These are phyloP conservation scores for Pythium aristosporum DNA, from an alignment of 352 stramenopile species.

Conservation along the genomic window DNA sequence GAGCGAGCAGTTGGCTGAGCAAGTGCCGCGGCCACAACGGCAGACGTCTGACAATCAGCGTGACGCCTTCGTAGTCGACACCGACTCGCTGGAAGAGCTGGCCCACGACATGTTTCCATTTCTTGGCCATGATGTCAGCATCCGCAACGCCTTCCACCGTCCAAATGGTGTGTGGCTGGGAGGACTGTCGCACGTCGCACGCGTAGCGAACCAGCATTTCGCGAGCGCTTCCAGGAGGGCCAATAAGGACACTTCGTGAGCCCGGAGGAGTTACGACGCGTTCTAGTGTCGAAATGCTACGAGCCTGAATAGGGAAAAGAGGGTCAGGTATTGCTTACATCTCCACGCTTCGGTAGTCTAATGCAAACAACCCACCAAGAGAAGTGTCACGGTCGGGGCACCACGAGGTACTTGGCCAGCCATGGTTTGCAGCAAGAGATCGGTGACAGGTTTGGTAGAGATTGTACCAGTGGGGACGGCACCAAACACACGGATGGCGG, in stretches of 20 bases:
- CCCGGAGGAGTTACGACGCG: constrained; percentile 37
- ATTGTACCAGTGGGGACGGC: background rate
- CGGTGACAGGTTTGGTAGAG: constrained; percentile 9
- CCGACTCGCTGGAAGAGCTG: constrained; percentile 57
- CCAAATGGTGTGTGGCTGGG: constrained; percentile 25
- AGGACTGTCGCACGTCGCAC: constrained; percentile 18
- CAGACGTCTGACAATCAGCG: constrained; percentile 52
- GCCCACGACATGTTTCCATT: constrained; percentile 46
- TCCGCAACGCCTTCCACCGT: constrained; percentile 35
- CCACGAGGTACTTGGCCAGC: constrained; percentile 13
- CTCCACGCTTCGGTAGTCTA: background rate
- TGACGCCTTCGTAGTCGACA: constrained; percentile 52
- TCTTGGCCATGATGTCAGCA: constrained; percentile 12
- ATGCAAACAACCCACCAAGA: constrained; percentile 31
- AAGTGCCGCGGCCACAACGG: constrained; percentile 37
- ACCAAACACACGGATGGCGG: constrained; percentile 26
- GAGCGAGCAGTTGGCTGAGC: constrained; percentile 42
- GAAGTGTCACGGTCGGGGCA: constrained; percentile 28
- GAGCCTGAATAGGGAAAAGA: constrained; percentile 28
- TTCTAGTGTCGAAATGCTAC: constrained; percentile 37
- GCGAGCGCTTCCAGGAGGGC: constrained; percentile 26
- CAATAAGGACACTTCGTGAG: constrained; percentile 43
- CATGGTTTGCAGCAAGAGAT: constrained; percentile 22
- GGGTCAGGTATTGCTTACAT: background rate
- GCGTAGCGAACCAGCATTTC: constrained; percentile 47